Base-by-base conservation (phyloP, 192 early-diverging fungal species). In the Allomyces arbusculus region DNA sequence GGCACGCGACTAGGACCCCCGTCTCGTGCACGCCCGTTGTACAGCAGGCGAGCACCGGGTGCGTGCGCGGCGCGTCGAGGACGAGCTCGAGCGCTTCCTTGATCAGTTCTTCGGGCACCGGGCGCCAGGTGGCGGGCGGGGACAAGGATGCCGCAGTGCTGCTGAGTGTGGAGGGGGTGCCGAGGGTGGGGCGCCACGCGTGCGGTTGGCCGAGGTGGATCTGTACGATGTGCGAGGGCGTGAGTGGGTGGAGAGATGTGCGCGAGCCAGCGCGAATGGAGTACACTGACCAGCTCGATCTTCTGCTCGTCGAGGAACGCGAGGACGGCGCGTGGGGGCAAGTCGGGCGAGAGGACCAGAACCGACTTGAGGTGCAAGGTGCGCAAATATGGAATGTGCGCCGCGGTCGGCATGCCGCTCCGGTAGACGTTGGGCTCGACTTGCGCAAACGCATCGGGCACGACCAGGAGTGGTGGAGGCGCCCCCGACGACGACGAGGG, bases 1-100 rank as follows among this genome's bases (percentile, higher is more conserved):
- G 71, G 67, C 95, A 98, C 10, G 94, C 95, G 62, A 98, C 82
- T 55, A 96, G 76, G 4, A 84, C 88, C 8, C 95, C 95, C 1
- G 93, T 97, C 70, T 98, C 95, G 65, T 92, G 87, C 16, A 94
- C 82, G 1, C 94, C 94, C 20, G 93, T 87, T 78, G 90, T 87
- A 79, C 92, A 94, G 79, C 91, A 86, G 22, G 95, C 76, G 65
- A 97, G 77, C 12, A 93, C 69, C n/a, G 95, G 95, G 65, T 96
- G 87, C 40, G 80, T 91, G 9, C 76, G 69, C 50, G 16, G 12
- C n/a, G 71, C 76, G 75, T 94, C 80, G 61, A 97, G 72, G 8
- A 91, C 72, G 62, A 92, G 74, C 75, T 98, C 90, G 26, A 98
- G 77, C 0, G 89, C 92, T 63, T 98, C 95, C 65, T 98, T 98